Evolutionary conservation across 1,284 basidiomycete species (phyloP), one percentile per base, ranked within the genome.

Genomic region (Ceratobasidium theobromae): DNA sequence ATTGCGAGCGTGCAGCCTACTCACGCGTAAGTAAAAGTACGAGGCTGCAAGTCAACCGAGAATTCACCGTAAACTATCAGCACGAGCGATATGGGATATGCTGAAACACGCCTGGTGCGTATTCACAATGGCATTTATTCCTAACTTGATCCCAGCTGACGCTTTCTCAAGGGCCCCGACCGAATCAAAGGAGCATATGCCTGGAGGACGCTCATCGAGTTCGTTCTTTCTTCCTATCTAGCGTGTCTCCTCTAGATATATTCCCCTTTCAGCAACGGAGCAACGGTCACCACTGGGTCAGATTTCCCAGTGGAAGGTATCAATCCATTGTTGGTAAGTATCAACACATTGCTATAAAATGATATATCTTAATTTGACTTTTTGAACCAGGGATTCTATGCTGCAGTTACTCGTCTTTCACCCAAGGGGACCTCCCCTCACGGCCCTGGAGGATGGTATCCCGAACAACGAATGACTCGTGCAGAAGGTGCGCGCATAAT

Each of bases 1-100:
- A 91, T 97, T 71, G 84, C 90, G 1, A 95, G 93, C 70, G 91
- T 95, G 25, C 95, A 98, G 73, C 95, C 95, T 0, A 96, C 93
- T 0, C 94, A 98, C 74, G 93, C 83, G 87, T 89, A 74, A 77
- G 85, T 75, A 12, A 16, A 8, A 5, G 18, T 21, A 14, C 6
- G 12, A 12, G 58, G 45, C 40, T 33, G 9, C 58, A 60, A 3
- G 52, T 53, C 9, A 25, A 30, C 14, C 2, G 43, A 30, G 23
- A 9, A 14, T 21, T 25, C 23, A 30, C 32, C 4, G 2, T 49
- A 16, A 23, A 11, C 9, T 41, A n/a, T 3, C 70, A 89, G 85
- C 21, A 92, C 91, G 45, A 91, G 86, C 64, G 93, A 97, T 74
- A 96, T 97, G 94, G 84, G 84, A 77, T 97, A 95, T 71, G 93